Evolutionary conservation across 2,329 filamentous ascomycete genomes (phyloP), one percentile per base, ranked within the genome.

Genomic region (Colletotrichum scovillei): DNA sequence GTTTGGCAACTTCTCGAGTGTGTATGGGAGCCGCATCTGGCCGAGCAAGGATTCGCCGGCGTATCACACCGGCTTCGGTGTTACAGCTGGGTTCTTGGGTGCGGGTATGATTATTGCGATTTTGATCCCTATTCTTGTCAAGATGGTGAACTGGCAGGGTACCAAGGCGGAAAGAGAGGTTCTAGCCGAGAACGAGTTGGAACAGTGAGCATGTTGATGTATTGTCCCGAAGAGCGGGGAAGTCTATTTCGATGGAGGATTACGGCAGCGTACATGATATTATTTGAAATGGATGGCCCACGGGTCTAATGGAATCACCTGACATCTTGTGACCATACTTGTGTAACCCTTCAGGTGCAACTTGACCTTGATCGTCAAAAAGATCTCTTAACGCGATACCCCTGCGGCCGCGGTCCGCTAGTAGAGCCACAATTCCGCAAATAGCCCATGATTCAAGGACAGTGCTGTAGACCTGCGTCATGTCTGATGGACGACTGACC

Each of bases 1-100:
- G 0, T 78, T 80, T 65, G 79, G 79, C 52, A 80, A 80, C 73
- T 77, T 80, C n/a, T 79, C 78, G 16, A 79, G 77, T 32, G 78
- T 80, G 16, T 80, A 80, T 59, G 79, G 79, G 2, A 80, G 79
- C 56, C 74, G 79, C 0, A 78, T 80, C 52, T 80, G 79, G 79
- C 79, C 79, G n/a, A 75, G 72, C 24, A 60, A 59, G 4, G 78
- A 81, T 30, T 63, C 67, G 5, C 80, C 80, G 0, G 76, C 62
- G 4, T 80, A 80, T 57, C 76, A 76, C 5, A 69, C 79, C 14
- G 78, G 79, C 0, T 81, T 81, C 46, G 79, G 78, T 11, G 78
- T 78, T 52, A 80, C 79, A 8, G 79, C 78, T 4, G 78, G 69
- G 0, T 80, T 80, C 38, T 59, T 79, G 0, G 79, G 78, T 2